A percentile compares a stretch with the other conserved stretches of the same genome.
These are phyloP conservation scores for Raffaelea ambrosiae DNA, from an alignment of 2,329 filamentous ascomycete species.

Conservation along the genomic window DNA sequence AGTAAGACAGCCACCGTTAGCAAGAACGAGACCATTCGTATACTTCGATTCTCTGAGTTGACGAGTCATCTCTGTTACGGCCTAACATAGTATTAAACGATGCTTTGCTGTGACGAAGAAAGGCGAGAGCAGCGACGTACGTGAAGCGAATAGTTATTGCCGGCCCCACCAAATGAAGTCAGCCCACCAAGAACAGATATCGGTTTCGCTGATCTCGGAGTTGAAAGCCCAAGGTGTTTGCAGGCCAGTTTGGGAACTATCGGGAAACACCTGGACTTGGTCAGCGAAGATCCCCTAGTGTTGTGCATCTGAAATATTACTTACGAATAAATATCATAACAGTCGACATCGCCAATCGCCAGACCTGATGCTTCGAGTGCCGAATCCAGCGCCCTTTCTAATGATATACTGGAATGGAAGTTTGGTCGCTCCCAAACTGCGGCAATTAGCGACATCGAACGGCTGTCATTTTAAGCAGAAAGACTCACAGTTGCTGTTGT, in stretches of 20 bases:
- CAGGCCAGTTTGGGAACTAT: conserved; percentile 10
- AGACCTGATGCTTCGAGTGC: conserved; percentile 5
- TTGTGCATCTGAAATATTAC: neutral
- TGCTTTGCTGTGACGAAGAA: too few relatives aligned
- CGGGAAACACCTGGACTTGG: conserved; percentile 4
- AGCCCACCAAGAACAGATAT: conserved; percentile 8
- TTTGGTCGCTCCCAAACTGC: conserved; percentile 6
- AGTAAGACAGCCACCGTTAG: conserved; percentile 9
- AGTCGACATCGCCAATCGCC: conserved; percentile 1
- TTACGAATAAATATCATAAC: conserved; percentile 8
- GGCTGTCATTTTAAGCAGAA: too few relatives aligned
- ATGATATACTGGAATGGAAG: conserved; percentile 6
- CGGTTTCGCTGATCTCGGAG: conserved; percentile 1
- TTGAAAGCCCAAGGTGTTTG: conserved; percentile 4
- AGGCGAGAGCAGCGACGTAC: neutral
- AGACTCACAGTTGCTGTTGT: conserved; percentile 5
- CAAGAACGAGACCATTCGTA: conserved; percentile 5
- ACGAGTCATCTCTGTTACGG: conserved; percentile 7
- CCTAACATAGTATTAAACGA: neutral
- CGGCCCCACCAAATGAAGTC: conserved; percentile 10
- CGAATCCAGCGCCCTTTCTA: conserved; percentile 6
- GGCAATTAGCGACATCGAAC: neutral
- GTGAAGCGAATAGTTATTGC: conserved; percentile 11
- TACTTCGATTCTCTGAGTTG: neutral
- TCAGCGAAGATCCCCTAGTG: neutral